Percentiles rank a stretch among this genome's conserved stretches.
Evolutionary conservation across 1,139 yeast species (phyloP).

Genomic region (Taphrina communis): DNA sequence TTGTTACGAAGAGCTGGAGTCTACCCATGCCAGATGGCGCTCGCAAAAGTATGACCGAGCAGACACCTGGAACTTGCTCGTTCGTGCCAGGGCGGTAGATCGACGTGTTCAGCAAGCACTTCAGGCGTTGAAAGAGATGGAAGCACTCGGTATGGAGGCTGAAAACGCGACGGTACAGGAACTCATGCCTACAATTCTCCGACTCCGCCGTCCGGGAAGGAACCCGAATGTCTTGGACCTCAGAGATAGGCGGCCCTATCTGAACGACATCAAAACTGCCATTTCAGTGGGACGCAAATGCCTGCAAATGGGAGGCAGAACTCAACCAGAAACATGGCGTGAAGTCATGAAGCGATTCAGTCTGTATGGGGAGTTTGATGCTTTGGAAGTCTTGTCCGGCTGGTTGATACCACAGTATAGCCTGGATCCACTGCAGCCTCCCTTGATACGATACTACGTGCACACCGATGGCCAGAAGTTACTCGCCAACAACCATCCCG

Average conservation of each 20-base stretch:
- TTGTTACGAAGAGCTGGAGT: conserved; percentile 11
- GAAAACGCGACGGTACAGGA: conserved; percentile 39
- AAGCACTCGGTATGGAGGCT: conserved; percentile 12
- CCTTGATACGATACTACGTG: not conserved
- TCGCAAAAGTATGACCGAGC: conserved; percentile 8
- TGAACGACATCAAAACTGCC: conserved; percentile 30
- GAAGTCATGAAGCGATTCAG: conserved; percentile 36
- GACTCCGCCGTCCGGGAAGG: conserved; percentile 19
- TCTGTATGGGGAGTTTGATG: conserved; percentile 30
- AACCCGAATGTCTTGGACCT: conserved; percentile 22
- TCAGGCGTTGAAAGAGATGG: conserved; percentile 24
- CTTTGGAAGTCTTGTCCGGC: conserved; percentile 9
- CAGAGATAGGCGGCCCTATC: conserved; percentile 34
- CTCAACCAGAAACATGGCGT: conserved; percentile 41
- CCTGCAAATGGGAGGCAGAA: conserved; percentile 31
- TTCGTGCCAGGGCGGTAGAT: conserved; percentile 30
- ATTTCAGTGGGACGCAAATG: conserved; percentile 28
- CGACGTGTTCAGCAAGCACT: conserved; percentile 17
- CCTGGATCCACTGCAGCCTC: not conserved
- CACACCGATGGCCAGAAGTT: not conserved
- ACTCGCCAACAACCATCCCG: conserved; percentile 11
- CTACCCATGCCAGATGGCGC: conserved; percentile 12
- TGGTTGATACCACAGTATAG: conserved; percentile 37
- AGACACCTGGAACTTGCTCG: conserved; percentile 39
- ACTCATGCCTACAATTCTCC: conserved; percentile 9